Conservation (phyloP, 2,329 filamentous ascomycete genomes). For the Sporothrix pseudoabietina region DNA sequence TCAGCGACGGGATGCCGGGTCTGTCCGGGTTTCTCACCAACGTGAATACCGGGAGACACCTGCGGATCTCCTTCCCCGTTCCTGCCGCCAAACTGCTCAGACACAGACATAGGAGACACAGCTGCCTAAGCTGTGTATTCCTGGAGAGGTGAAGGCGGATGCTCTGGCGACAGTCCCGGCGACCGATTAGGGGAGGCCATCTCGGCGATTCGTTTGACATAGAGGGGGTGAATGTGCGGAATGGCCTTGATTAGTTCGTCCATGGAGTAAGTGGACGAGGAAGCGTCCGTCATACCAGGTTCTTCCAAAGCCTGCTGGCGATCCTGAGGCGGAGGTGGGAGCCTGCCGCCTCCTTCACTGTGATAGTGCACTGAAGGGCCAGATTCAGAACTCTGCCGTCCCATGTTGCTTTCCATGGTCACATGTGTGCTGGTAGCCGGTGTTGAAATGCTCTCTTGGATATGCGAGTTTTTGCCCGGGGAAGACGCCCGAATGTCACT, state of each 20-base stretch:
- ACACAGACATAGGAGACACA: constrained; percentile 28
- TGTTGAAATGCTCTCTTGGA: neutral
- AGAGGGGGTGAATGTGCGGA: constrained; percentile 38
- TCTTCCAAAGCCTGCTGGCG: constrained; percentile 7
- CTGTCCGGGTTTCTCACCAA: neutral
- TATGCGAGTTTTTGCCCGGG: neutral
- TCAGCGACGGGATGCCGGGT: neutral
- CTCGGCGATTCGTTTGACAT: constrained; percentile 34
- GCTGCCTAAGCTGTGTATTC: constrained; percentile 33
- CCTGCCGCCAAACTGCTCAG: neutral
- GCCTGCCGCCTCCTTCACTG: neutral
- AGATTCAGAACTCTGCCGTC: neutral
- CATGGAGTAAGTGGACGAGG: constrained; percentile 42
- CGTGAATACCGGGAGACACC: neutral
- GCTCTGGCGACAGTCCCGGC: constrained; percentile 21
- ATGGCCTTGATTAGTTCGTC: constrained; percentile 35
- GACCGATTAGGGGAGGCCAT: constrained; percentile 21
- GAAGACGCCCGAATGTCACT: constrained; percentile 8
- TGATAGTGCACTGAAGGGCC: neutral
- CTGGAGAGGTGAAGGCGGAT: constrained; percentile 25
- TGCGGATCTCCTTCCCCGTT: neutral
- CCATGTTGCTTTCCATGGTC: neutral
- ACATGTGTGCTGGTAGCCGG: neutral
- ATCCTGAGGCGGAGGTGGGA: neutral
- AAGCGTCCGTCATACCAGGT: constrained; percentile 32